phyloP scores from a whole-genome alignment of 108 stramenopile genomes.

The Nitzschia sp. region DNA sequence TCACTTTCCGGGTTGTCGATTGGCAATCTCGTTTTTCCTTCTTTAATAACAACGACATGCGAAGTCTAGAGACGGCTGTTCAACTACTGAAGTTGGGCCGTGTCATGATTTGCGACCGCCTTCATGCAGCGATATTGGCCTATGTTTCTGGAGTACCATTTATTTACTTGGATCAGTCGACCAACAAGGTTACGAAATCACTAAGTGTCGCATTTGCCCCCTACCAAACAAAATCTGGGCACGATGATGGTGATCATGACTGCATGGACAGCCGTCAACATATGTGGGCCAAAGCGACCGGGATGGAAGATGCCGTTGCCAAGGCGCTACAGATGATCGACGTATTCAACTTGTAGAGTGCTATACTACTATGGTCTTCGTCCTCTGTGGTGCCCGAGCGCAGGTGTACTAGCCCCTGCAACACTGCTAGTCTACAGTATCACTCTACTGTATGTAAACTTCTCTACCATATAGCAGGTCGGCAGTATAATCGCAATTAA shows the following conservation, averaged over 20 bases:
- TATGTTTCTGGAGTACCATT: constrained; percentile 37
- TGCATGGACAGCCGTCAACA: constrained; percentile 12
- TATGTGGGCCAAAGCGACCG: constrained; percentile 12
- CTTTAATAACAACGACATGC: constrained; percentile 14
- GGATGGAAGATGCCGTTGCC: constrained; percentile 13
- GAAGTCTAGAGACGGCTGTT: constrained; percentile 26
- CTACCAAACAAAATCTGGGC: neutral
- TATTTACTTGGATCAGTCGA: constrained; percentile 32
- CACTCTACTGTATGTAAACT: too few relatives aligned
- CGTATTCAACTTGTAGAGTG: neutral
- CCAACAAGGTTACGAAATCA: constrained; percentile 23
- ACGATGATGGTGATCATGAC: neutral
- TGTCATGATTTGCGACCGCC: constrained; percentile 33
- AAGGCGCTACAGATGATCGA: constrained; percentile 4
- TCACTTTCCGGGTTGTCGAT: constrained; percentile 25
- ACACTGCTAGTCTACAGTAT: too few relatives aligned
- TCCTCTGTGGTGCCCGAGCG: too few relatives aligned
- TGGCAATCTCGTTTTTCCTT: constrained; percentile 23
- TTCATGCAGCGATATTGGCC: constrained; percentile 35
- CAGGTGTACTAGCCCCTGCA: too few relatives aligned
- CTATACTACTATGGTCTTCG: too few relatives aligned
- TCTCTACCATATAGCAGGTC: too few relatives aligned
- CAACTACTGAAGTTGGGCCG: constrained; percentile 31
- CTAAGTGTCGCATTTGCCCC: constrained; percentile 17
- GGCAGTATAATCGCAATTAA: too few relatives aligned